phyloP scores from a whole-genome alignment of 2,329 filamentous ascomycete species.

The Ophiosphaerella narmari region DNA sequence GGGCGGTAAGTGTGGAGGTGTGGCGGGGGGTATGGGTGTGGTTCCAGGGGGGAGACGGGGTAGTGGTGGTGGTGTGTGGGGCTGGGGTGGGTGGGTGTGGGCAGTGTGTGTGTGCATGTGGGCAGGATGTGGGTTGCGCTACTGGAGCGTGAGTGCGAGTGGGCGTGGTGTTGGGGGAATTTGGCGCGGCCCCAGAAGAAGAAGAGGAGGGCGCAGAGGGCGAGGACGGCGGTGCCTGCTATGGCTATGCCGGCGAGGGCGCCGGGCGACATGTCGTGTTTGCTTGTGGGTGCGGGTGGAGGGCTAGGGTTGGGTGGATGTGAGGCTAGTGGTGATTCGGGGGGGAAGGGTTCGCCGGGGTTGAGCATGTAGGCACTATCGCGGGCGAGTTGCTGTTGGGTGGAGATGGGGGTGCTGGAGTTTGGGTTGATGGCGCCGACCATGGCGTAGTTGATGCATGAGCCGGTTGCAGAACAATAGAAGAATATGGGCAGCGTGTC shows the following conservation, averaged over 20 bases:
- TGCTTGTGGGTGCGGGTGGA: neutral
- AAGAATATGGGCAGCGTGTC: slow-evolving; percentile 43
- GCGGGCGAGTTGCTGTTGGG: slow-evolving; percentile 30
- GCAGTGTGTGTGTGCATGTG: slow-evolving; percentile 1
- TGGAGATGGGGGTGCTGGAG: slow-evolving; percentile 22
- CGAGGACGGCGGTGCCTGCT: slow-evolving; percentile 50
- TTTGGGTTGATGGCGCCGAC: slow-evolving; percentile 73
- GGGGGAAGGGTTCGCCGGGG: slow-evolving; percentile 42
- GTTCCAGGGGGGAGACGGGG: too few species aligned
- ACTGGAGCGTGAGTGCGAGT: slow-evolving; percentile 7
- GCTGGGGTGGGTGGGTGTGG: neutral
- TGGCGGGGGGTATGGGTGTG: too few species aligned
- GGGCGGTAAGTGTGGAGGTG: too few species aligned
- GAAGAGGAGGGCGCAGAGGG: slow-evolving; percentile 28
- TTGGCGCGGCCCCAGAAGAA: slow-evolving; percentile 34
- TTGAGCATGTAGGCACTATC: slow-evolving; percentile 36
- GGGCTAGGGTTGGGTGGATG: neutral
- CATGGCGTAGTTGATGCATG: slow-evolving; percentile 71
- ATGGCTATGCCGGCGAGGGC: slow-evolving; percentile 60
- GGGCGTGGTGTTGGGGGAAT: slow-evolving; percentile 25
- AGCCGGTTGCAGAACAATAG: slow-evolving; percentile 61
- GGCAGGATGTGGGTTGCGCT: slow-evolving; percentile 3
- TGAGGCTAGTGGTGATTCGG: slow-evolving; percentile 17
- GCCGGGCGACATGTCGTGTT: slow-evolving; percentile 35
- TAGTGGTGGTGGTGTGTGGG: neutral